Percentiles rank a stretch among this genome's conserved stretches.
Evolutionary conservation across 179 eudicot species (phyloP).

Genomic region (Pouteria campechiana): DNA sequence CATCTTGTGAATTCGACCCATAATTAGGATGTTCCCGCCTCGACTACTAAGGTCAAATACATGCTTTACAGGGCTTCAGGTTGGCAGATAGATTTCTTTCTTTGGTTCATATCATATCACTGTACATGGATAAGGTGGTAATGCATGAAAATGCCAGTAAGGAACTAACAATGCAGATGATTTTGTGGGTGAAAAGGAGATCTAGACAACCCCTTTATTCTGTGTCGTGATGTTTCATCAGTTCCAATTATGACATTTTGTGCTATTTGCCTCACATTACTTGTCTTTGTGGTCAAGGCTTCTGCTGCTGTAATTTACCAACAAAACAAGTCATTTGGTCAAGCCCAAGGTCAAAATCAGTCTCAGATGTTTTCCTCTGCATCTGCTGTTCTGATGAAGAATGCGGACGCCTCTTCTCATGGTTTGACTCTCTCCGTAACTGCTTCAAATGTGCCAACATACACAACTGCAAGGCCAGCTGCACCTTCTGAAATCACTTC

Average conservation of each 20-base stretch:
- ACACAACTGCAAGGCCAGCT: too few species aligned
- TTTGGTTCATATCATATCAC: too few species aligned
- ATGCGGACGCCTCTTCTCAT: conserved; percentile 23
- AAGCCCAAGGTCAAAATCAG: conserved; percentile 32
- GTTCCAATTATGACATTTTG: conserved; percentile 2
- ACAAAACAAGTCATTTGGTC: conserved; percentile 30
- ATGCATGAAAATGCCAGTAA: too few species aligned
- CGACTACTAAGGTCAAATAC: too few species aligned
- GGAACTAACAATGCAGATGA: too few species aligned
- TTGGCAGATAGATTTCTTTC: too few species aligned
- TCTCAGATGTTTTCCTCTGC: conserved; percentile 36
- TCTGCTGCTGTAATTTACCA: conserved; percentile 39
- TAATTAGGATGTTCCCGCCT: too few species aligned
- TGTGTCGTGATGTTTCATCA: not conserved
- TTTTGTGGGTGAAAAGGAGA: too few species aligned
- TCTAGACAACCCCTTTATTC: not conserved
- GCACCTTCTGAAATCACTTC: conserved; percentile 31
- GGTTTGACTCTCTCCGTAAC: conserved; percentile 18
- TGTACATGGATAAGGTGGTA: too few species aligned
- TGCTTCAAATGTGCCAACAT: too few species aligned
- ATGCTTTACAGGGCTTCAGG: too few species aligned
- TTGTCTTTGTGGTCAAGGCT: conserved; percentile 18
- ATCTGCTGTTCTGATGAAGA: conserved; percentile 33
- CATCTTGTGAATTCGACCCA: too few species aligned
- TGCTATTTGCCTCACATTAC: conserved; percentile 1